Conservation (phyloP, 1,284 basidiomycete genomes). For the Cerrena zonata region DNA sequence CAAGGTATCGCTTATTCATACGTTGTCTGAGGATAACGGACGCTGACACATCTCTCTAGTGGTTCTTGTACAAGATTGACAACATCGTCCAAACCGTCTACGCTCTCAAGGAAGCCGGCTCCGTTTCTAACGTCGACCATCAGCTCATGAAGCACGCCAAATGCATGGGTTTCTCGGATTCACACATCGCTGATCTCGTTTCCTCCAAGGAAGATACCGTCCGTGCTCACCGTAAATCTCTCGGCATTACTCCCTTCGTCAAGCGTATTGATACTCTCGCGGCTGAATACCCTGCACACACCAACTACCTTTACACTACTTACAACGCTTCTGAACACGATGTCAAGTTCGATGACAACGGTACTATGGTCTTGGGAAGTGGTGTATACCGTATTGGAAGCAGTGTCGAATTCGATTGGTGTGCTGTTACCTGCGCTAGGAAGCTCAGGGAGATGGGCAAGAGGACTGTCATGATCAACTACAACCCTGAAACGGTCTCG, state of each 20-base stretch:
- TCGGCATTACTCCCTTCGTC: slow-evolving; percentile 91
- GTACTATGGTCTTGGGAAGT: slow-evolving; percentile 98
- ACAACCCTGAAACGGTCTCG: slow-evolving; percentile 98
- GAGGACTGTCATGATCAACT: slow-evolving; percentile 99
- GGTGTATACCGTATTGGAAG: slow-evolving; percentile 98
- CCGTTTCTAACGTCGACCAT: slow-evolving; percentile 56
- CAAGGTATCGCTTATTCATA: slow-evolving; percentile 47
- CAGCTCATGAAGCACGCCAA: slow-evolving; percentile 82
- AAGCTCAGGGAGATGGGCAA: slow-evolving; percentile 88
- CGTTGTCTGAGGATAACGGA: neutral
- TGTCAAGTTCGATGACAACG: slow-evolving; percentile 92
- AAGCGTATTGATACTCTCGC: slow-evolving; percentile 99
- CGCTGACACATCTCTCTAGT: slow-evolving; percentile 39
- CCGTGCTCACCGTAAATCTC: slow-evolving; percentile 79
- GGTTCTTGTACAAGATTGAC: slow-evolving; percentile 98
- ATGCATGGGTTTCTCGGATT: slow-evolving; percentile 90
- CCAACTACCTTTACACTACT: slow-evolving; percentile 99
- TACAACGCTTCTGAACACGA: slow-evolving; percentile 98
- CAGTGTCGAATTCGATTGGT: slow-evolving; percentile 99
- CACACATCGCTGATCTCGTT: slow-evolving; percentile 68
- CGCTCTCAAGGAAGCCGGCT: slow-evolving; percentile 63
- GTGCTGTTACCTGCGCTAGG: slow-evolving; percentile 94
- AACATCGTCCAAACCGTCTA: slow-evolving; percentile 89
- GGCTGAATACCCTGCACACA: slow-evolving; percentile 97
- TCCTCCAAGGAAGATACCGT: slow-evolving; percentile 41